phyloP scores from a whole-genome alignment of 1,284 basidiomycete genomes.

The Apiotrichum sp. region DNA sequence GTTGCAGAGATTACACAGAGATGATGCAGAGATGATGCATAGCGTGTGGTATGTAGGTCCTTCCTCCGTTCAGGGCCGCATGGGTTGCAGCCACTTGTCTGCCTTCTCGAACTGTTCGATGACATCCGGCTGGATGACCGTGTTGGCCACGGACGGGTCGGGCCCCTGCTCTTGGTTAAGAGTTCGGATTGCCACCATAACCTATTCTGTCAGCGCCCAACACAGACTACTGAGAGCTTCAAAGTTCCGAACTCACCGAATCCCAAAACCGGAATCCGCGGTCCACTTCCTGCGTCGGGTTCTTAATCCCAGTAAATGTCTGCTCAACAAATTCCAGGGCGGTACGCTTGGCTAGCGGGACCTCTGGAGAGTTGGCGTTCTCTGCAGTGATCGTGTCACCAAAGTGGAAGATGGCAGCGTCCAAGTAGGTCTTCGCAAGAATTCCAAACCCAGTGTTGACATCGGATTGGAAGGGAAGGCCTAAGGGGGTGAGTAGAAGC shows the following conservation, averaged over 20 bases:
- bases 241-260: constrained; percentile 58
- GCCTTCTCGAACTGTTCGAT: constrained; percentile 92
- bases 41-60: no score
- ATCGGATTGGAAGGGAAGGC: constrained; percentile 85
- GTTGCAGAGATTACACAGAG: no score
- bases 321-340: constrained; percentile 88
- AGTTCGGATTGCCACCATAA: constrained; percentile 79
- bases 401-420: constrained; percentile 74
- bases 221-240: background rate
- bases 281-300: constrained; percentile 79
- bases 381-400: constrained; percentile 58
- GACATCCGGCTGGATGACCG: constrained; percentile 52
- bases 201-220: constrained; percentile 49
- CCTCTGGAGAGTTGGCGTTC: constrained; percentile 63
- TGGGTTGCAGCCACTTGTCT: constrained; percentile 84
- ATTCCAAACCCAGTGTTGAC: constrained; percentile 98
- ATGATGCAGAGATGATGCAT: no score
- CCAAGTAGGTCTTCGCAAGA: constrained; percentile 90
- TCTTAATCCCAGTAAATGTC: constrained; percentile 84
- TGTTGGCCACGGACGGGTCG: constrained; percentile 55
- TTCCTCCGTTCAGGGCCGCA: constrained; percentile 60
- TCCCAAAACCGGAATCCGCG: constrained; percentile 98
- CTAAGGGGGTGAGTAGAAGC: constrained; percentile 22
- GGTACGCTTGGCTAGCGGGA: constrained; percentile 73
- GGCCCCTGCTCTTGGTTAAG: constrained; percentile 70